Evolutionary conservation across 2,329 filamentous ascomycete genomes (phyloP), one percentile per base, ranked within the genome.

Genomic region (Fusarium luffae): DNA sequence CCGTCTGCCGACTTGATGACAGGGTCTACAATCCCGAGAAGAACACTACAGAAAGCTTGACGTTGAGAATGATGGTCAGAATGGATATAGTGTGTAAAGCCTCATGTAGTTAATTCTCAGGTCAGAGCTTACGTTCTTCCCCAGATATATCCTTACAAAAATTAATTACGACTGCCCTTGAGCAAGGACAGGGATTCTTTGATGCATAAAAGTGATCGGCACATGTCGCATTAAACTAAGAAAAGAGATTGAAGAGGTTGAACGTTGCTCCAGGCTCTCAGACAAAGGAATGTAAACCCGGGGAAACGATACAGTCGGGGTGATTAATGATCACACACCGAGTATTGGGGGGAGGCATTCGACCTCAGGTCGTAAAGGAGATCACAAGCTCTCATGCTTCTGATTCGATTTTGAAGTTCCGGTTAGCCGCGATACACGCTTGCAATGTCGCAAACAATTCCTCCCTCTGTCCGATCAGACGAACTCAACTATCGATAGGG

Each of bases 21-120:
- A 61, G 48, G 61, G 61, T 51, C 50, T 47, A 21, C 30, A 27
- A 64, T 59, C 27, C 44, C 49, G 40, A 48, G 30, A 18, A 47
- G 54, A 59, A 21, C 16, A 49, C 23, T 52, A 63, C 28, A n/a
- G 34, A 59, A 52, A 65, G 34, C 60, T 51, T 48, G 40, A 28
- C 27, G 5, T 30, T 28, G 10, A 23, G 12, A 18, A 37, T 37
- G 34, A n/a, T n/a, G 7, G 34, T 37, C 34, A 37, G 34, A 37
- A 37, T 11, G 18, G 5, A 8, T 37, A 25, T 40, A 9, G 16
- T 6, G 16, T 10, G 12, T 52, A 27, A 28, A 12, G 14, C 10
- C 23, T 18, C 12, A 9, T 21, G n/a, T 13, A 28, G 10, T 4
- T n/a, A 18, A 19, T 37, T 49, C 18, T 28, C 30, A 34, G 18